Percentiles rank a stretch among this genome's conserved stretches.
Evolutionary conservation across 2,329 filamentous ascomycete species (phyloP).

Genomic region (Biscogniauxia sp.): DNA sequence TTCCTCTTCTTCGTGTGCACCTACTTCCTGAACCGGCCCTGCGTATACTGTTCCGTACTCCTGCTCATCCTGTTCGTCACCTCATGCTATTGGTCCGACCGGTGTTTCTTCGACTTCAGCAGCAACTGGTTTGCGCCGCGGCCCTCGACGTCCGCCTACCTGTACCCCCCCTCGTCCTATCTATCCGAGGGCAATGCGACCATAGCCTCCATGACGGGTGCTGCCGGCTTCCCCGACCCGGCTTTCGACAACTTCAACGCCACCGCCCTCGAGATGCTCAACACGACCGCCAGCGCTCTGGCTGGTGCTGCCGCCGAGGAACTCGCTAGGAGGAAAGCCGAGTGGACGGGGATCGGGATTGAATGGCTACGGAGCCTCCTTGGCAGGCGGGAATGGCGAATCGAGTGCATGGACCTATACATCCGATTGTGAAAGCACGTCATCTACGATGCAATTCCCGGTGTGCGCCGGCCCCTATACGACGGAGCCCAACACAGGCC

Average conservation of each 20-base stretch:
- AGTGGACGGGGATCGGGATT: slow-evolving; percentile 74
- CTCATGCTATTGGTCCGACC: slow-evolving; percentile 84
- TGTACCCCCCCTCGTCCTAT: slow-evolving; percentile 53
- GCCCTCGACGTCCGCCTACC: slow-evolving; percentile 46
- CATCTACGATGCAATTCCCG: neutral
- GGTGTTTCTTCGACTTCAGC: slow-evolving; percentile 88
- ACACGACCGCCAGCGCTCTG: slow-evolving; percentile 68
- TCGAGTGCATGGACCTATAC: slow-evolving; percentile 88
- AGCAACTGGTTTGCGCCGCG: slow-evolving; percentile 94
- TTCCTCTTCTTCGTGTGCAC: slow-evolving; percentile 88
- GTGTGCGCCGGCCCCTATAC: neutral
- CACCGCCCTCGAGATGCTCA: slow-evolving; percentile 56
- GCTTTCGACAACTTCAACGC: slow-evolving; percentile 42
- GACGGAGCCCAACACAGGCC: slow-evolving; percentile 3
- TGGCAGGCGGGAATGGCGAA: slow-evolving; percentile 81
- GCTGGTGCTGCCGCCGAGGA: slow-evolving; percentile 66
- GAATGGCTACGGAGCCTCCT: slow-evolving; percentile 84
- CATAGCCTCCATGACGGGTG: slow-evolving; percentile 23
- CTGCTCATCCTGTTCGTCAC: slow-evolving; percentile 93
- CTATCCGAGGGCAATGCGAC: slow-evolving; percentile 26
- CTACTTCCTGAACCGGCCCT: slow-evolving; percentile 94
- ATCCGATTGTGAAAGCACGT: slow-evolving; percentile 62
- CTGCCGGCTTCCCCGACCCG: slow-evolving; percentile 16
- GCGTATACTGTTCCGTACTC: slow-evolving; percentile 95
- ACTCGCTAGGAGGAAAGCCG: slow-evolving; percentile 50